phyloP scores from a whole-genome alignment of 2,329 filamentous ascomycete genomes.

The Pseudogymnoascus sp. region DNA sequence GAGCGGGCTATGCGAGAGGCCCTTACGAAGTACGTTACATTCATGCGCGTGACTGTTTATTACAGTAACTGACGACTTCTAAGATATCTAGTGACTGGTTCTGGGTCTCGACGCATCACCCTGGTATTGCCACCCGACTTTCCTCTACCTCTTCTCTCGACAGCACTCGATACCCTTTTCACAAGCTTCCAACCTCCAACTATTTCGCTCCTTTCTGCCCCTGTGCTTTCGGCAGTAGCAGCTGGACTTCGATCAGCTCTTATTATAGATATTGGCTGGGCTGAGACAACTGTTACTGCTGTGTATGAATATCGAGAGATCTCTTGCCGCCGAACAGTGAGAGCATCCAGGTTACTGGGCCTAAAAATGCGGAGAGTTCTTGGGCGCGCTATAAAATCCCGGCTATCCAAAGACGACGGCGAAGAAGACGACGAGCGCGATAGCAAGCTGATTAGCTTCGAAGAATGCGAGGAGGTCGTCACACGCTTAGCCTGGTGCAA shows the following conservation, averaged over 20 bases:
- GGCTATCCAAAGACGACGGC: not conserved
- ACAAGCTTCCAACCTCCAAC: conserved; percentile 69
- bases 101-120: conserved; percentile 64
- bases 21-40: conserved; percentile 61
- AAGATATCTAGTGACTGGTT: conserved; percentile 61
- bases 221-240: conserved; percentile 65
- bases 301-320: conserved; percentile 89
- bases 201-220: conserved; percentile 70
- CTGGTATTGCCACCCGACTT: conserved; percentile 70
- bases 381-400: conserved; percentile 34
- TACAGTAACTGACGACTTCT: conserved; percentile 13
- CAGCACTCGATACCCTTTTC: conserved; percentile 71
- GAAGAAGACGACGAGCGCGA: conserved; percentile 13
- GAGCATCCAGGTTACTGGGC: conserved; percentile 66
- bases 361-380: conserved; percentile 61
- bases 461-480: conserved; percentile 73
- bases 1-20: conserved; percentile 74
- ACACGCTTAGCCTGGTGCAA: conserved; percentile 72
- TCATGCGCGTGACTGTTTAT: not conserved
- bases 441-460: conserved; percentile 49
- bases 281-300: conserved; percentile 75
- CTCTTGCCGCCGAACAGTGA: conserved; percentile 56
- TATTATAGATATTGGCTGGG: conserved; percentile 87
- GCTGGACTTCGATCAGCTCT: conserved; percentile 81
- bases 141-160: conserved; percentile 69